These are phyloP conservation scores for Sphaerulina populicola DNA, from an alignment of 2,329 filamentous ascomycete genomes.

Conservation along the genomic window DNA sequence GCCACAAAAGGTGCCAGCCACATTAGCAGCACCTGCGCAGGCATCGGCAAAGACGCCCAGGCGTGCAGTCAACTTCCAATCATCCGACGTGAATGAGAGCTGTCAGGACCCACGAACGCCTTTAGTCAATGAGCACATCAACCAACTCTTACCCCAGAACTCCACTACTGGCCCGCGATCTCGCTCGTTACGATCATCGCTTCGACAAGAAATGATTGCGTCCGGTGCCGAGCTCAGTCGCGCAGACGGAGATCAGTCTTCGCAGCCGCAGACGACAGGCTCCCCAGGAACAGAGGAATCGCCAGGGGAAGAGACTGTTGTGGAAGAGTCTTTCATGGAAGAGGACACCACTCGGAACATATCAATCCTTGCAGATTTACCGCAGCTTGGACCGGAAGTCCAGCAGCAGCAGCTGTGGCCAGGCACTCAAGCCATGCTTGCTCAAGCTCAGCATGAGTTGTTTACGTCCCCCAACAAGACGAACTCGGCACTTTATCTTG, in stretches of 20 bases:
- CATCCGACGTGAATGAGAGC: neutral
- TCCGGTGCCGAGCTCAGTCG: conserved; percentile 22
- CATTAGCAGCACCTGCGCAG: conserved; percentile 1
- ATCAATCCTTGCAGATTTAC: neutral
- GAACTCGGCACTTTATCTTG: conserved; percentile 8
- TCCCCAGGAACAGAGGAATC: neutral
- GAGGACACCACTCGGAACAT: neutral
- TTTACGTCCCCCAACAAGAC: conserved; percentile 27
- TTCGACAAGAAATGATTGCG: conserved; percentile 22
- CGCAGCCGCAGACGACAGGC: conserved; percentile 9
- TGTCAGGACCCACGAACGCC: conserved; percentile 12
- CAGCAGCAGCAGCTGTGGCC: conserved; percentile 9
- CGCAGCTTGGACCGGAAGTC: neutral
- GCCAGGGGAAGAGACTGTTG: neutral
- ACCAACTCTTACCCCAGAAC: conserved; percentile 12
- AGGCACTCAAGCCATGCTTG: conserved; percentile 27
- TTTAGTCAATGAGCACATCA: conserved; percentile 17
- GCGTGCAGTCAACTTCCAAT: conserved; percentile 1
- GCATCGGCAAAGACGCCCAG: conserved; percentile 7
- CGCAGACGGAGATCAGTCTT: conserved; percentile 13
- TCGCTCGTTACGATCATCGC: conserved; percentile 19
- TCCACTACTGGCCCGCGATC: conserved; percentile 7
- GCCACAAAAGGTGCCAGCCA: neutral
- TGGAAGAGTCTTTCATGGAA: neutral
- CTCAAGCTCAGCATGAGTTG: conserved; percentile 26